Base-by-base conservation (phyloP, 768 basidiomycete genomes). In the Pleurotus sapidus region DNA sequence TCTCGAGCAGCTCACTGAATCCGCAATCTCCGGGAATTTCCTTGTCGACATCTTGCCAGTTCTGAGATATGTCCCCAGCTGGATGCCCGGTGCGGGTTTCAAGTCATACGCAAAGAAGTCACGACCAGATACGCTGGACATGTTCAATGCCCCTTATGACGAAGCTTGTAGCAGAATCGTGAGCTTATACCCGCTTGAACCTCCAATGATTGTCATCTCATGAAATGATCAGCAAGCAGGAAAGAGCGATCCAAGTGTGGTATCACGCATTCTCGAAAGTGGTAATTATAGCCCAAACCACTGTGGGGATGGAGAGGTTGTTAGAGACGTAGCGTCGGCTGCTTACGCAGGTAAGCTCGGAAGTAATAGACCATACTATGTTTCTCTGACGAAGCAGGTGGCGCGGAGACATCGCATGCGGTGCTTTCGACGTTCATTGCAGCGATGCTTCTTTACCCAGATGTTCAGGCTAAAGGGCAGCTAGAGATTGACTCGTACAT, bases 71-170 rank as follows among this genome's bases (percentile, higher is more conserved):
- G 59, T 76, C 11, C 77, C 77, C 0, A 46, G 57, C 0, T 79
- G 76, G 77, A 57, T 77, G 27, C 76, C 76, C 12, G 75, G 76
- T 17, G 72, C 73, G 4, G 66, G 64, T 2, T 77, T 74, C 65
- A 63, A 72, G 55, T 61, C 60, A 46, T 63, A 60, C 49, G 67
- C 68, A 24, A 56, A 49, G 15, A n/a, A 24, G 8, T 17, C 47
- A 11, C 23, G 30, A 8, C n/a, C 17, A 2, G 47, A 49, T 58
- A 5, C 49, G 47, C 3, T 69, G 46, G 55, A 30, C 40, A 49
- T 49, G 47, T 8, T 49, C 9, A 49, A 49, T 15, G 47, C 47
- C 9, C 47, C 47, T 18, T 49, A 20, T 15, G 47, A 17, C n/a
- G 47, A 49, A 49, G 47, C 47, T 27, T n/a, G 17, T 24, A 49